These are phyloP conservation scores for Hypoxylon cercidicola DNA, from an alignment of 495 filamentous ascomycete species.

Conservation along the genomic window DNA sequence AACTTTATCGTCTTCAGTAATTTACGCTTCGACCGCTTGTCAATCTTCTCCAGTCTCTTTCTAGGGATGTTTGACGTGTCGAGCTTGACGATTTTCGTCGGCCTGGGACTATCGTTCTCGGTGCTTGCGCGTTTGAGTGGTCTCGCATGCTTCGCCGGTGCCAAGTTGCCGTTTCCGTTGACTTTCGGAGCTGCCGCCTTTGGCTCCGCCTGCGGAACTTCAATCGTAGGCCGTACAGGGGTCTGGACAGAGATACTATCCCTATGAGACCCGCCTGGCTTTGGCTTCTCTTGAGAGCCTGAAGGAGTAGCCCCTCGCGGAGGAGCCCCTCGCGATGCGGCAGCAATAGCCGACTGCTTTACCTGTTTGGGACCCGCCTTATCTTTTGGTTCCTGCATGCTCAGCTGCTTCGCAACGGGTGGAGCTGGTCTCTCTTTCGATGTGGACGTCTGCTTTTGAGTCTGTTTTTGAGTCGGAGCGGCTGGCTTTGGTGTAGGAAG, in stretches of 20 bases:
- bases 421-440: slow-evolving; percentile 17
- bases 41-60: slow-evolving; percentile 25
- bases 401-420: slow-evolving; percentile 10
- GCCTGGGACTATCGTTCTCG: slow-evolving; percentile 43
- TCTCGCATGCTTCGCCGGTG: slow-evolving; percentile 31
- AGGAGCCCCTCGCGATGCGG: no score
- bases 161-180: slow-evolving; percentile 31
- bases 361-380: slow-evolving; percentile 12
- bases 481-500: slow-evolving; percentile 25
- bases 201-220: slow-evolving; percentile 32
- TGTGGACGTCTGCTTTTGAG: slow-evolving; percentile 10
- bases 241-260: slow-evolving; percentile 44
- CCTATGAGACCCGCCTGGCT: slow-evolving; percentile 27
- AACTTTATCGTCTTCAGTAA: slow-evolving; percentile 40
- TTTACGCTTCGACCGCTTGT: slow-evolving; percentile 18
- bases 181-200: slow-evolving; percentile 32
- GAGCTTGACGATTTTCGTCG: slow-evolving; percentile 53
- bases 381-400: slow-evolving; percentile 26
- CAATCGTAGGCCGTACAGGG: slow-evolving; percentile 39
- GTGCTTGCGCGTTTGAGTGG: slow-evolving; percentile 40
- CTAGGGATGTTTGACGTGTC: slow-evolving; percentile 39
- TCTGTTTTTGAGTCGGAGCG: no score
- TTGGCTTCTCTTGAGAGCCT: slow-evolving; percentile 23
- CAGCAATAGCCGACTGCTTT: slow-evolving; percentile 7
- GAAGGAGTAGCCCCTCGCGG: slow-evolving; percentile 22